Conservation (phyloP, 2,329 filamentous ascomycete genomes). For the Myrmaecium sp. region DNA sequence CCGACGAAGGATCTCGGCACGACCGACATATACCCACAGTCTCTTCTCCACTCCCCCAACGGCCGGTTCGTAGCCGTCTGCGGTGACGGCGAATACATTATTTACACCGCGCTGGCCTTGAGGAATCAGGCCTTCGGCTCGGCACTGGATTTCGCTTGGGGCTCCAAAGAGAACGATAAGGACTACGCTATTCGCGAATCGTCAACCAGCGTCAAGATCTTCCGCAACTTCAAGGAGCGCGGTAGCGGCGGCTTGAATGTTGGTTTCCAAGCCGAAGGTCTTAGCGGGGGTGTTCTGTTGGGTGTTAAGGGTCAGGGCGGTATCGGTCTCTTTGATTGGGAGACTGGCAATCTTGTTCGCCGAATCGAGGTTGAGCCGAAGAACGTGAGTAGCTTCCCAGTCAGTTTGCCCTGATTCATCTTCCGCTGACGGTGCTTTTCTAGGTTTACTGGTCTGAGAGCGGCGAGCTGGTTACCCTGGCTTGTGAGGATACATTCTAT, state of each 20-base stretch:
- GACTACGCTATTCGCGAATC: slow-evolving; percentile 97
- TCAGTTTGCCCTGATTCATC: background rate
- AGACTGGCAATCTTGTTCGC: slow-evolving; percentile 71
- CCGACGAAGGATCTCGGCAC: slow-evolving; percentile 89
- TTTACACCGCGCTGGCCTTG: slow-evolving; percentile 92
- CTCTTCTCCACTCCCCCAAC: slow-evolving; percentile 88
- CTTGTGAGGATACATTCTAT: slow-evolving; percentile 91
- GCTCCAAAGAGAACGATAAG: slow-evolving; percentile 91
- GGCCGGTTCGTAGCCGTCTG: slow-evolving; percentile 79
- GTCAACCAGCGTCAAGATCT: slow-evolving; percentile 84
- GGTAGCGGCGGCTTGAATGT: slow-evolving; percentile 66
- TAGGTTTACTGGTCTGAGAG: slow-evolving; percentile 95
- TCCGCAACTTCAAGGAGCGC: slow-evolving; percentile 95
- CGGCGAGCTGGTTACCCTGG: slow-evolving; percentile 80
- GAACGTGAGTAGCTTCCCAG: slow-evolving; percentile 26
- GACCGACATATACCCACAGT: slow-evolving; percentile 93
- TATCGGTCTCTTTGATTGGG: slow-evolving; percentile 94
- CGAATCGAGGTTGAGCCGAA: slow-evolving; percentile 69
- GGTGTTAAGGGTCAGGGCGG: slow-evolving; percentile 92
- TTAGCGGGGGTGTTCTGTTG: slow-evolving; percentile 75
- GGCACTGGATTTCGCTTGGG: slow-evolving; percentile 93
- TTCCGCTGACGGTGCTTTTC: slow-evolving; percentile 2
- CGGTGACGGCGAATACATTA: slow-evolving; percentile 96
- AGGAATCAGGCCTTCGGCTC: slow-evolving; percentile 96
- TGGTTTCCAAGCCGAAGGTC: slow-evolving; percentile 83